phyloP scores from a whole-genome alignment of 1,284 basidiomycete species.

The Microbotryomycetes sp. region DNA sequence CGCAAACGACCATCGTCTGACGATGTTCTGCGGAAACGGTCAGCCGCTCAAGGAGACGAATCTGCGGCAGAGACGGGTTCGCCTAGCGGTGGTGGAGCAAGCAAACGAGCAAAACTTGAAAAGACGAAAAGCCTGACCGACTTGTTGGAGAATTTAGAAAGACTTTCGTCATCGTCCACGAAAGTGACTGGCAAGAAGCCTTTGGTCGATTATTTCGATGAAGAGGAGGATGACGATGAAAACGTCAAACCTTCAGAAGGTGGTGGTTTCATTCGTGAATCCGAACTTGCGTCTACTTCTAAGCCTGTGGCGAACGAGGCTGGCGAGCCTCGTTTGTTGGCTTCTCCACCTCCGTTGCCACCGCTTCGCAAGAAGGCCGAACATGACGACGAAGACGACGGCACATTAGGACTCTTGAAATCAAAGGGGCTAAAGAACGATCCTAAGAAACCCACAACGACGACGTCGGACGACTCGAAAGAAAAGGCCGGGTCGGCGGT shows the following conservation, averaged over 20 bases:
- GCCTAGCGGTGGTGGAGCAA: constrained; percentile 32
- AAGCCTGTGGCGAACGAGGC: background rate
- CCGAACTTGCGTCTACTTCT: constrained; percentile 18
- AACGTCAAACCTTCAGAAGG: constrained; percentile 1
- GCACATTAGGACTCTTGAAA: constrained; percentile 50
- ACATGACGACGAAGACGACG: constrained; percentile 67
- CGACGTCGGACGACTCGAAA: too few species aligned
- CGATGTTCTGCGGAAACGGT: background rate
- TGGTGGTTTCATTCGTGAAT: constrained; percentile 30
- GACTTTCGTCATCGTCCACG: background rate
- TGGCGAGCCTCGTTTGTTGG: too few species aligned
- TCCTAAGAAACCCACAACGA: too few species aligned
- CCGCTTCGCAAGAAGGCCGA: constrained; percentile 50
- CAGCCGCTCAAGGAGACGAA: background rate
- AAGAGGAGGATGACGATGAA: constrained; percentile 12
- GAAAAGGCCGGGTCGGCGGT: too few species aligned
- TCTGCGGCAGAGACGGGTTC: constrained; percentile 36
- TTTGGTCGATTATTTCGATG: constrained; percentile 14
- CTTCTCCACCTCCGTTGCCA: constrained; percentile 46
- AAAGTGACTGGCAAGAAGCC: background rate
- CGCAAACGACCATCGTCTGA: background rate
- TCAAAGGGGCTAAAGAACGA: too few species aligned
- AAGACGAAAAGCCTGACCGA: background rate
- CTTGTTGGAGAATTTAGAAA: background rate
- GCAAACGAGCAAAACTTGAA: constrained; percentile 12